Evolutionary conservation across 495 filamentous ascomycete species (phyloP).

Genomic region (Hamigera avellanea): DNA sequence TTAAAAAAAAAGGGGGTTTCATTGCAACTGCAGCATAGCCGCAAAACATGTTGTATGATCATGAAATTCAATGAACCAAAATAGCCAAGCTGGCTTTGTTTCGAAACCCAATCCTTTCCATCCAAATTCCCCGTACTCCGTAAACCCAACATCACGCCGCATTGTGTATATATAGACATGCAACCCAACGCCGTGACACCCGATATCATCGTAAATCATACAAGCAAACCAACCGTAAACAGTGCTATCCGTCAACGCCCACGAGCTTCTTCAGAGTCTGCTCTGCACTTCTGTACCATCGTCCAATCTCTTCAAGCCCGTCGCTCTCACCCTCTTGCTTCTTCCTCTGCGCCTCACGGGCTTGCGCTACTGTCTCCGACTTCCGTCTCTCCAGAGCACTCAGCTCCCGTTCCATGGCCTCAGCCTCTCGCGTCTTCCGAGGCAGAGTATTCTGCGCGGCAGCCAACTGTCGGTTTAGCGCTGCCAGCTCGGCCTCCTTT

Average conservation of each 20-base stretch:
- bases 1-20: conserved; percentile 29
- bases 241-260: conserved; percentile 26
- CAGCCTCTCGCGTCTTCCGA: conserved; percentile 60
- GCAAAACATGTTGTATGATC: conserved; percentile 32
- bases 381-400: conserved; percentile 59
- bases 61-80: conserved; percentile 33
- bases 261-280: conserved; percentile 55
- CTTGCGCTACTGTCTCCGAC: conserved; percentile 52
- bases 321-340: conserved; percentile 65
- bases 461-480: conserved; percentile 57
- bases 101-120: conserved; percentile 16
- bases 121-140: background rate
- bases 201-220: conserved; percentile 13
- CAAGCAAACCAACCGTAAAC: conserved; percentile 4
- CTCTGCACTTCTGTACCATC: conserved; percentile 72
- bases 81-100: conserved; percentile 27
- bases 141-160: background rate
- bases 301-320: conserved; percentile 69
- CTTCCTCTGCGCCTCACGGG: conserved; percentile 67
- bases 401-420: conserved; percentile 61
- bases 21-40: conserved; percentile 33
- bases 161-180: conserved; percentile 6
- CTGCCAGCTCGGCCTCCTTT: conserved; percentile 47
- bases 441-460: conserved; percentile 52
- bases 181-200: conserved; percentile 14